phyloP scores from a whole-genome alignment of 352 stramenopile species.

The Phytophthora cajani region DNA sequence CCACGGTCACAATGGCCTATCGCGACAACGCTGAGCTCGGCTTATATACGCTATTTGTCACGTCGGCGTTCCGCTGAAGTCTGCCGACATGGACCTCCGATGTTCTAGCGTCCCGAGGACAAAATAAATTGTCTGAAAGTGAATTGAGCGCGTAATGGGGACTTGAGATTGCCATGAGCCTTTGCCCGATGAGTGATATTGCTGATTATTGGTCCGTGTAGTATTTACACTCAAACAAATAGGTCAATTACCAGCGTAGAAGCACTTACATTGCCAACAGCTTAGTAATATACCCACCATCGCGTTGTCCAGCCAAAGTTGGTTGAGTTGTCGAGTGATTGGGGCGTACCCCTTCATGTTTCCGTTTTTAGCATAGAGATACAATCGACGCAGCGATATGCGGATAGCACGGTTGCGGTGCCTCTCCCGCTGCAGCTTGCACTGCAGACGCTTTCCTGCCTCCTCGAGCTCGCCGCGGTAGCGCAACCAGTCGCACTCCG shows the following conservation, averaged over 20 bases:
- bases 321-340: neutral
- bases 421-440: neutral
- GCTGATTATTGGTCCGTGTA: neutral
- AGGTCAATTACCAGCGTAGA: constrained; percentile 15
- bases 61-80: neutral
- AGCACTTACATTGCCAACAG: constrained; percentile 6
- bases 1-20: neutral
- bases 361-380: constrained; percentile 10
- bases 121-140: neutral
- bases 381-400: neutral
- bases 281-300: constrained; percentile 5
- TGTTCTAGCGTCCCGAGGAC: neutral
- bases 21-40: neutral
- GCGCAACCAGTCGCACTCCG: constrained; percentile 7
- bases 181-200: neutral
- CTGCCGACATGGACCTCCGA: neutral
- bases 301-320: constrained; percentile 2
- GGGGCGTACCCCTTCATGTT: constrained; percentile 2
- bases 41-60: neutral
- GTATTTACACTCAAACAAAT: constrained; percentile 7
- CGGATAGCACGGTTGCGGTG: neutral
- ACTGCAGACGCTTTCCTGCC: neutral
- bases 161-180: neutral
- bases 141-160: neutral
- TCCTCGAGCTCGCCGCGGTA: constrained; percentile 5